Evolutionary conservation across 495 filamentous ascomycete species (phyloP), one percentile per base, ranked within the genome.

Genomic region (Hyphodiscus hymeniophilus): DNA sequence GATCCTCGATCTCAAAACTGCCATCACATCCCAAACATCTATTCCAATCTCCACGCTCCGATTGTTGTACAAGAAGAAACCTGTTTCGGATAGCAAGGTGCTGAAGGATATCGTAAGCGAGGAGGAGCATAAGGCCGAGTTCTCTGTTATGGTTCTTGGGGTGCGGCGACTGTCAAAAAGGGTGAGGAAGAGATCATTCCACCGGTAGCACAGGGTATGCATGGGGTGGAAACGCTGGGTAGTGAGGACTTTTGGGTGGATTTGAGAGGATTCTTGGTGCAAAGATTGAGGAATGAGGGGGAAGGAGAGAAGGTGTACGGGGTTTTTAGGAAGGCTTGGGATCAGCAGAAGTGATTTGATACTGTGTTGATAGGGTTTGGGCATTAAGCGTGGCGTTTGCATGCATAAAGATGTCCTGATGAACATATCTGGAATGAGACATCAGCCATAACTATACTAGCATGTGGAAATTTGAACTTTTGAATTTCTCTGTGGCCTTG

Each of bases 61-160:
- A 65, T 62, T 98, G 0, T 67, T 98, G 43, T 77, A 81, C 48
- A 81, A 82, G 57, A 86, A 87, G 63, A 95, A 95, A 66, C 89
- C 89, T 1, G 77, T 85, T 0, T 53, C 72, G 0, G 90, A 92
- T 58, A 71, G 71, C 26, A 85, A 85, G 66, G 71, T 75, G 7
- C 54, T 89, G 1, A 67, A 65, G 43, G 83, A 85, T 30, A 39
- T 86, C 3, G 59, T 74, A 0, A 61, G 57, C 4, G 66, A 52
- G 2, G 63, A 54, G 10, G 45, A 73, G 61, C 73, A 66, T 24
- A 73, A 76, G 41, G 61, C 84, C 4, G 87, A 92, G 68, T 78
- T 97, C 45, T 77, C 75, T 0, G 73, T 94, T 23, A 95, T 98
- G 92, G 70, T 95, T 20, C 82, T 97, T 56, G 87, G 84, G 80